Evolutionary conservation across 2,329 filamentous ascomycete species (phyloP), one percentile per base, ranked within the genome.

Genomic region (Polytolypa hystricis): DNA sequence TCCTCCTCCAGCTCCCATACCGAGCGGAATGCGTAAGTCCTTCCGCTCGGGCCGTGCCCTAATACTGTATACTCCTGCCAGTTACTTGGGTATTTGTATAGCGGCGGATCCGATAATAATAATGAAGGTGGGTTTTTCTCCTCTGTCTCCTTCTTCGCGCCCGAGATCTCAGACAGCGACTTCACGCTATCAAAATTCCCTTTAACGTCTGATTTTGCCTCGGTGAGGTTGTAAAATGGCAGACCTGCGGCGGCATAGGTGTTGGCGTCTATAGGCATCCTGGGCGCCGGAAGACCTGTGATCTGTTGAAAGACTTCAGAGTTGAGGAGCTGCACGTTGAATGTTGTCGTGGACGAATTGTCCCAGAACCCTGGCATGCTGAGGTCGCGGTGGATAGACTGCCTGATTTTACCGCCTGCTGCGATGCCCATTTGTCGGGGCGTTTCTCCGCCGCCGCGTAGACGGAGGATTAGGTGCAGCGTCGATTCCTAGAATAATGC

Each of bases 381-480:
- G 2, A 36, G 31, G 38, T 67, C 62, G 7, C 37, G 16, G 0
- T 47, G 11, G 34, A 67, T 63, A 6, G 46, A 47, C 42, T 69
- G 63, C 8, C 55, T 55, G 39, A 67, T 65, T 16, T 55, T 47
- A 0, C 64, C 64, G 4, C 62, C 63, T 6, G 57, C 53, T 3
- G 59, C 58, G 17, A 67, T 34, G 15, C 49, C 54, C 56, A 66
- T 62, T 17, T 46, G 34, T 31, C 49, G 42, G 5, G 21, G 7
- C 7, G 8, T 3, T 5, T 8, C 6, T 14, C 37, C 14, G 8
- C 31, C 29, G 27, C 48, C 51, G 5, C 43, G 40, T 7, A 56
- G 39, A 2, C 40, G 30, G 9, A 48, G 28, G n/a, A 48, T 23
- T 2, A 53, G 21, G 30, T 53, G 37, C 2, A 55, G 3, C 1